Evolutionary conservation across 176 grass and related monocot species (phyloP), one percentile per base, ranked within the genome.

Genomic region (Triticum turgidum): DNA sequence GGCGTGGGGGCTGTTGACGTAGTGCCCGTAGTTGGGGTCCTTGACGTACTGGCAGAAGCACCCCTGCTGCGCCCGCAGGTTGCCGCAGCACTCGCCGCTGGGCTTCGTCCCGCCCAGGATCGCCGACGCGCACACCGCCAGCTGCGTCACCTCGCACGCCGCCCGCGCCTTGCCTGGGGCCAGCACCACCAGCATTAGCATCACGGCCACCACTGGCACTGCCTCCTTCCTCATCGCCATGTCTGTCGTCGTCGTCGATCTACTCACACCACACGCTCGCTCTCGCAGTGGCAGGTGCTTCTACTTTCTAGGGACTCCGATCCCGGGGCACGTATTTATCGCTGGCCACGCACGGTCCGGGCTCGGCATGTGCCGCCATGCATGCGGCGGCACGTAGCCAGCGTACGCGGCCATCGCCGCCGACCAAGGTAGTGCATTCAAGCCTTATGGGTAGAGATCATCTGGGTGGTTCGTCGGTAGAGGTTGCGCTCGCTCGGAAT

Each of bases 11-110:
- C 41, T 44, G 41, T 3, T 44, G 10, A 44, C 41, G 10, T 44
- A 44, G 41, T 44, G 41, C 41, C 41, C 41, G 41, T 44, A 44
- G 41, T 44, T 44, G 0, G 88, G 88, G 79, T 90, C 61, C 79
- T 72, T 83, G 63, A 73, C 84, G 79, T 25, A 90, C 84, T 72
- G 15, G 84, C 88, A 90, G 22, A 90, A 78, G 79, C 88, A 90
- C 0, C 78, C n/a, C 84, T 72, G 64, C 73, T 86, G 84, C 64
- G 84, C 64, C 39, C 7, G 67, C 6, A 90, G 51, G 72, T 4
- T 78, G 29, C 51, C 14, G 88, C 88, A 90, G 84, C 88, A 90
- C 64, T 5, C 51, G 38, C 51, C 1, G 3, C 63, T 41, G 15
- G 88, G 84, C 72, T 2, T 4, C 10, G 5, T n/a, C 6, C 88